Evolutionary conservation across 805 yeast species (phyloP).

Genomic region (Lachancea fermentati): DNA sequence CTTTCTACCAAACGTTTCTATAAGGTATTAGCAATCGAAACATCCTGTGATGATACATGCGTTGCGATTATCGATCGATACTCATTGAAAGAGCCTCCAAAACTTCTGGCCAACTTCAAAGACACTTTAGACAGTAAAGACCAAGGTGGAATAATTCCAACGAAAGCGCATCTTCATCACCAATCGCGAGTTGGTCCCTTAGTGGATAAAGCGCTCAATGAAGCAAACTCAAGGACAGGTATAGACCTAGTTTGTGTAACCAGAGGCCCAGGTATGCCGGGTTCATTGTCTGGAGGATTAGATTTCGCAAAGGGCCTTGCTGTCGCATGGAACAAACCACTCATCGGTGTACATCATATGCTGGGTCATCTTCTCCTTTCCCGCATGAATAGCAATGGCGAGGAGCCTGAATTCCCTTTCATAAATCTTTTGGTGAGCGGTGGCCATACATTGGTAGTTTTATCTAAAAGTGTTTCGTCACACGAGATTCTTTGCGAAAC

Average conservation of each 20-base stretch:
- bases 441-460: constrained; percentile 88
- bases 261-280: constrained; percentile 95
- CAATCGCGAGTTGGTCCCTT: constrained; percentile 50
- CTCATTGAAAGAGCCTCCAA: constrained; percentile 13
- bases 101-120: constrained; percentile 50
- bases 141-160: constrained; percentile 85
- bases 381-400: constrained; percentile 41
- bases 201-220: constrained; percentile 39
- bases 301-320: constrained; percentile 83
- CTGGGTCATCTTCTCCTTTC: constrained; percentile 80
- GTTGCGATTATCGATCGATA: constrained; percentile 65
- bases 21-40: constrained; percentile 77
- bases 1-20: too few relatives aligned
- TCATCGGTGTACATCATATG: constrained; percentile 95
- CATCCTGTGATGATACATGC: constrained; percentile 94
- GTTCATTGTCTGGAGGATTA: constrained; percentile 75
- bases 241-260: constrained; percentile 86
- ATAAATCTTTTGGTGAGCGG: constrained; percentile 80
- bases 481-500: constrained; percentile 76
- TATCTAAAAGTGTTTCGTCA: constrained; percentile 49
- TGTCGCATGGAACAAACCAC: constrained; percentile 69
- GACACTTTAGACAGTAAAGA: constrained; percentile 57
- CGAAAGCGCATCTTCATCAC: constrained; percentile 78
- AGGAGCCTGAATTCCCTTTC: constrained; percentile 55
- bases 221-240: constrained; percentile 7